A percentile compares a stretch with the other conserved stretches of the same genome.
Conservation (phyloP, 345 rosid species). For the Citrus unshiu region DNA sequence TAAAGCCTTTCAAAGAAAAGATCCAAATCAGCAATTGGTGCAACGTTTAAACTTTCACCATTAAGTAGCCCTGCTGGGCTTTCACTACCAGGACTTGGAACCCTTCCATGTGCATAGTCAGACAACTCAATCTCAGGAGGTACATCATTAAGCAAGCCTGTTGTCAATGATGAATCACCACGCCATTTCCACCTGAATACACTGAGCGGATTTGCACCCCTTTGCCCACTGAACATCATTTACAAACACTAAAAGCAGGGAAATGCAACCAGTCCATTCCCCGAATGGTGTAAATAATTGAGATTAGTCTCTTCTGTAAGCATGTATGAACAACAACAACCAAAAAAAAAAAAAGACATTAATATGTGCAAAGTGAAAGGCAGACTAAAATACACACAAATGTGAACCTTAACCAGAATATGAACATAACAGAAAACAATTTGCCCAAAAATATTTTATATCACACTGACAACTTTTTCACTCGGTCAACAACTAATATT, state of each 20-base stretch:
- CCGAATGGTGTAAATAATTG: slow-evolving; percentile 28
- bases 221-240: slow-evolving; percentile 87
- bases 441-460: background rate
- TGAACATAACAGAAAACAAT: background rate
- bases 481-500: background rate
- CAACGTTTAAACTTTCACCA: slow-evolving; percentile 79
- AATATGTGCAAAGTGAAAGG: background rate
- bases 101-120: slow-evolving; percentile 68
- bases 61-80: slow-evolving; percentile 94
- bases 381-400: background rate
- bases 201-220: slow-evolving; percentile 52
- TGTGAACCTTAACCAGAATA: background rate
- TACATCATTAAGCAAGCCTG: slow-evolving; percentile 74
- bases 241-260: slow-evolving; percentile 44
- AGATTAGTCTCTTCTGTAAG: slow-evolving; percentile 8
- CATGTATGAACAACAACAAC: background rate
- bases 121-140: slow-evolving; percentile 93
- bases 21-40: slow-evolving; percentile 90
- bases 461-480: background rate
- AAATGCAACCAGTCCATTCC: slow-evolving; percentile 85
- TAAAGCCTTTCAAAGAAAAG: slow-evolving; percentile 88
- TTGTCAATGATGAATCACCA: slow-evolving; percentile 68
- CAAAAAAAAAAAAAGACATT: background rate
- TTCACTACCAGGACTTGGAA: slow-evolving; percentile 93
- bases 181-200: slow-evolving; percentile 65